Base-by-base conservation (phyloP, 106 monocot genomes). In the Dioscorea dumetorum region DNA sequence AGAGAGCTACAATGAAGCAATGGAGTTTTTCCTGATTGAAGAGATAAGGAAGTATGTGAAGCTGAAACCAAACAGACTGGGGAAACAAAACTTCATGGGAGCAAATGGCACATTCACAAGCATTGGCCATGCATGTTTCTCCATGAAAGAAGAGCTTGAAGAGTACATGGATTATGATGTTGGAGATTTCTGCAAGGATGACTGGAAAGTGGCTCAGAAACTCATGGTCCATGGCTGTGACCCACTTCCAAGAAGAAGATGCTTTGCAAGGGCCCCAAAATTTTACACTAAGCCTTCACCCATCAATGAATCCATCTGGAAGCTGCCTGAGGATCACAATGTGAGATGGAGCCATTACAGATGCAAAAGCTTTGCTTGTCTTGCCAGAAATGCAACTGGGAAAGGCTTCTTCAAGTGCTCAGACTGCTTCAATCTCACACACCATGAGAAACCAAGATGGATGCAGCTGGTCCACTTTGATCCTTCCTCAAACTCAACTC, bases 101-200 rank as follows among this genome's bases (percentile, higher is more conserved):
- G 87, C 90, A 67, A 90, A 90, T 51, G 83, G 83, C 5, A 84
- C 83, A 12, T 86, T 86, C 73, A 70, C 76, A 6, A 90, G 83
- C 81, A 80, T 90, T 13, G 90, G 83, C 33, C 83, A 90, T 53
- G 90, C 70, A 8, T 90, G 90, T 61, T 79, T 90, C 63, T 23
- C 73, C 24, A 81, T 86, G 81, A 90, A 86, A 49, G 68, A 86
- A 49, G 87, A 87, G 63, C 77, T 91, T 7, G 87, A 91, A 62
- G 73, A 81, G 72, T 91, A 79, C 84, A 91, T 91, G 91, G 77
- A 84, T 74, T 91, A 91, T 41, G 91, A 91, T 57, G 85, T 89
- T 1, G 89, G 85, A 0, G 88, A 88, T 52, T 84, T 81, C 68
- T 88, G 88, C 81, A 76, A 81, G 35, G 90, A 90, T 73, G 89